Base-by-base conservation (phyloP, 2,329 filamentous ascomycete species). In the Paracoccidioides lutzii region DNA sequence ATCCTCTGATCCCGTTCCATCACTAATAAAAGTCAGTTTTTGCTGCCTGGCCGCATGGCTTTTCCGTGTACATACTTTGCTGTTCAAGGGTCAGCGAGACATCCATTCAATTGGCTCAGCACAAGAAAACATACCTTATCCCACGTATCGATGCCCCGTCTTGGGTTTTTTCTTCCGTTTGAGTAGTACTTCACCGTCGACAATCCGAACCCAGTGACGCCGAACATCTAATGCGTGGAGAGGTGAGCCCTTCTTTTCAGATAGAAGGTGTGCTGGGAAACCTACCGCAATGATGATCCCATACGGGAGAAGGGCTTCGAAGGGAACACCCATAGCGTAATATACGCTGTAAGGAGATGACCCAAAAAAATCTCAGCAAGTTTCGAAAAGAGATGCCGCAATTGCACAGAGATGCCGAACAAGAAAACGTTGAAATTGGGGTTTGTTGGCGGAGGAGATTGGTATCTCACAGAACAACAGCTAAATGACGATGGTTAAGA, bases 1-100 rank as follows among this genome's bases (percentile, higher is more conserved):
- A 85, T 73, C 60, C 82, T 73, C 65, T 77, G 71, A 67, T 85
- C 82, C 69, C 82, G 76, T 64, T 84, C 79, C 80, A 84, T 82
- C 82, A 85, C 82, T 85, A 67, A 58, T 52, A 32, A 40, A 41
- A 50, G 54, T 59, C 35, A 60, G 55, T 55, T 32, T 53, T 15
- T n/a, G n/a, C 37, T 9, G 45, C 57, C 32, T 43, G n/a, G 58
- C 40, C 22, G 43, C 10, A 58, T 53, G 22, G 22, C 40, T 28
- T 49, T 3, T 37, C 45, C 42, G 32, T 28, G 15, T 53, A 71
- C 70, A 63, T 76, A 80, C 78, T 80, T 79, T 80, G 77, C 78
- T 80, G 64, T 59, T 54, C 37, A 55, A 55, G 14, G 55, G 71
- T 79, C 72, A 79, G 76, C 67, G 58, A 49, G 57, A 37, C 46